Evolutionary conservation across 352 stramenopile species (phyloP).

Genomic region (Globisporangium iwayamae): DNA sequence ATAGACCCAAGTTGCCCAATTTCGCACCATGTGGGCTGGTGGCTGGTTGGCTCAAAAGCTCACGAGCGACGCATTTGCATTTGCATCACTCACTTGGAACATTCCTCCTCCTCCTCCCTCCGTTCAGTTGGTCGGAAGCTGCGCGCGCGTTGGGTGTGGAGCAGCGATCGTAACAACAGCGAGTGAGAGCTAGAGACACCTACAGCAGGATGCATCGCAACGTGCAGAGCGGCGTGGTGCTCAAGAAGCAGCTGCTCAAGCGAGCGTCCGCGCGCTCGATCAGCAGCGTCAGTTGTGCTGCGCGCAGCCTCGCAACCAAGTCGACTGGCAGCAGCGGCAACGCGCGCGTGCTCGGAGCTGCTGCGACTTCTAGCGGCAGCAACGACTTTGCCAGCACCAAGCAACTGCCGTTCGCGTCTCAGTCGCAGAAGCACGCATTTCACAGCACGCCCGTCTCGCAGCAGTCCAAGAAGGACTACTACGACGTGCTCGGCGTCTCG

Average conservation of each 20-base stretch:
- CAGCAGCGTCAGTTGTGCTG: constrained; percentile 11
- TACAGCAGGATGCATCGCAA: constrained; percentile 14
- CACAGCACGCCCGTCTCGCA: constrained; percentile 59
- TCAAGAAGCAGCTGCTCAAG: constrained; percentile 17
- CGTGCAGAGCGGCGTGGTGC: constrained; percentile 8
- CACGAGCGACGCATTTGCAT: background rate
- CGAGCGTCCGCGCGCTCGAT: constrained; percentile 7
- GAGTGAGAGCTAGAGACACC: background rate
- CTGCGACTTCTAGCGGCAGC: background rate
- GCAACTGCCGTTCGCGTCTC: constrained; percentile 10
- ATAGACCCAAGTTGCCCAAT: background rate
- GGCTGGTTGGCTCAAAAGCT: constrained; percentile 4
- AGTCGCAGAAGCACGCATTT: constrained; percentile 29
- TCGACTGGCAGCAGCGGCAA: background rate
- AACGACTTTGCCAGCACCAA: background rate
- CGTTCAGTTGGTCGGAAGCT: constrained; percentile 7
- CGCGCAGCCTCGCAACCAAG: constrained; percentile 14
- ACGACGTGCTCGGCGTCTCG: constrained; percentile 92
- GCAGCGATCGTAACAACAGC: background rate
- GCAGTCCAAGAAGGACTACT: constrained; percentile 93
- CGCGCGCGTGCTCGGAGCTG: background rate
- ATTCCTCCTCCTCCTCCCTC: background rate
- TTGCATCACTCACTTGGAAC: constrained; percentile 5
- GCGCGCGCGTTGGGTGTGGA: constrained; percentile 6
- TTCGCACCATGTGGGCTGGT: background rate